A percentile compares a stretch with the other conserved stretches of the same genome.
Evolutionary conservation across 768 basidiomycete genomes (phyloP).

Genomic region (Sarcodon sp.): DNA sequence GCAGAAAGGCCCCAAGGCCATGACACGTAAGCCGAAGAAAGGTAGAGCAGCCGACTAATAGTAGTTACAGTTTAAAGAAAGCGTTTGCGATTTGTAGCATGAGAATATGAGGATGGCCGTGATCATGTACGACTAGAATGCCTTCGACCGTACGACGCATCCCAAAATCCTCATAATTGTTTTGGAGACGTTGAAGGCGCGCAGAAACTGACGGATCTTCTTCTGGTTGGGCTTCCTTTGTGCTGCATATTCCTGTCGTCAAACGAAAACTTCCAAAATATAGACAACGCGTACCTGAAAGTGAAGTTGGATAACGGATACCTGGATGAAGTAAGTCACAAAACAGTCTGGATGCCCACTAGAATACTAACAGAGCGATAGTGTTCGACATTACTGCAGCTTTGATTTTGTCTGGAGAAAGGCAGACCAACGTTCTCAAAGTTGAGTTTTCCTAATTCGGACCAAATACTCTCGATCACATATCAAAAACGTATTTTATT

Average conservation of each 20-base stretch:
- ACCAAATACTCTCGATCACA: too few species aligned
- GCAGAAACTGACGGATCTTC: conserved; percentile 96
- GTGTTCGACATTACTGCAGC: conserved; percentile 32
- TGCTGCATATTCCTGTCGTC: conserved; percentile 30
- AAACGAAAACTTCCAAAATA: background rate
- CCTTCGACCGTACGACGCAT: conserved; percentile 94
- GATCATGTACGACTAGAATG: conserved; percentile 85
- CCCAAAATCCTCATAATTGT: conserved; percentile 94
- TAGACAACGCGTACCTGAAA: conserved; percentile 47
- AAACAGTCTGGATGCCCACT: background rate
- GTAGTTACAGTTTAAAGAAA: conserved; percentile 92
- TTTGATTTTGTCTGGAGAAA: too few species aligned
- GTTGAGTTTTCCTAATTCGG: too few species aligned
- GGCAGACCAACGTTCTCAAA: too few species aligned
- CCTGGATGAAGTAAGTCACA: conserved; percentile 20
- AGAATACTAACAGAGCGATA: conserved; percentile 28
- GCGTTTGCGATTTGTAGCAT: conserved; percentile 98
- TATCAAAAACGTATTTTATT: too few species aligned
- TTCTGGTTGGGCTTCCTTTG: conserved; percentile 93
- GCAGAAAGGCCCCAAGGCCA: background rate
- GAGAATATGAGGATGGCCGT: conserved; percentile 94
- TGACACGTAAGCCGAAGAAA: background rate
- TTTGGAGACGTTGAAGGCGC: conserved; percentile 85
- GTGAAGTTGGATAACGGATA: conserved; percentile 88
- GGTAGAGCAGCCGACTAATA: background rate